Percentiles rank a stretch among this genome's conserved stretches.
Conservation (phyloP, 257 asterid species). For the Salvia rosmarinus region DNA sequence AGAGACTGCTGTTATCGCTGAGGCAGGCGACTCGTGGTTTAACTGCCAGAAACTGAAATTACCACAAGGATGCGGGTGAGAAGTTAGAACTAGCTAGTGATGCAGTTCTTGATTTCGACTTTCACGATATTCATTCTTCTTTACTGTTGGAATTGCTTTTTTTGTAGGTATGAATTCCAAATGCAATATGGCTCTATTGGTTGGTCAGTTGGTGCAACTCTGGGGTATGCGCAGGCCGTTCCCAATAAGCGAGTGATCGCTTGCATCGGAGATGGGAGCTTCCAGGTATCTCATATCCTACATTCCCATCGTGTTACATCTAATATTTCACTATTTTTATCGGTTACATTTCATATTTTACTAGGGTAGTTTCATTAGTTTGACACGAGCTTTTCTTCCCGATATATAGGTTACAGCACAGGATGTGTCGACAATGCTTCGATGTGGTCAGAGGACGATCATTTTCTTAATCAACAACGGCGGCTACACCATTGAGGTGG, state of each 20-base stretch:
- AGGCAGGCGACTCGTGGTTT: slow-evolving; percentile 91
- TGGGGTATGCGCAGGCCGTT: slow-evolving; percentile 84
- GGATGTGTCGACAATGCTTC: slow-evolving; percentile 73
- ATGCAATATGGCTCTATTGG: slow-evolving; percentile 92
- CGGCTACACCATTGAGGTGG: slow-evolving; percentile 85
- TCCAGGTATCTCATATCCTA: slow-evolving; percentile 54
- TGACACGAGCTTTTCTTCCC: neutral
- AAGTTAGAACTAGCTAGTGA: neutral
- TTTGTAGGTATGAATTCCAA: slow-evolving; percentile 72
- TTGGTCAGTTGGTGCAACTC: slow-evolving; percentile 91
- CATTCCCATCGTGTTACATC: neutral
- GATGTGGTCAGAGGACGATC: slow-evolving; percentile 63
- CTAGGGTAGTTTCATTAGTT: neutral
- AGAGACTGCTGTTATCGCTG: slow-evolving; percentile 75
- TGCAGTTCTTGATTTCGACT: neutral
- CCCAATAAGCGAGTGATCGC: slow-evolving; percentile 70
- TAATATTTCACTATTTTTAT: neutral
- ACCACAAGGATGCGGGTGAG: slow-evolving; percentile 70
- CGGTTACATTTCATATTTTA: neutral
- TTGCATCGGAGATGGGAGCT: slow-evolving; percentile 90
- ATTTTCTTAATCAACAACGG: slow-evolving; percentile 81
- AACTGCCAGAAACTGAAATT: slow-evolving; percentile 77
- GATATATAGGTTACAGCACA: slow-evolving; percentile 65
- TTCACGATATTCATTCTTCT: neutral
- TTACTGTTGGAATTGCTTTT: neutral